A percentile compares a stretch with the other conserved stretches of the same genome.
phyloP scores from a whole-genome alignment of 148 eudicot species.

The Vaccinium darrowii region DNA sequence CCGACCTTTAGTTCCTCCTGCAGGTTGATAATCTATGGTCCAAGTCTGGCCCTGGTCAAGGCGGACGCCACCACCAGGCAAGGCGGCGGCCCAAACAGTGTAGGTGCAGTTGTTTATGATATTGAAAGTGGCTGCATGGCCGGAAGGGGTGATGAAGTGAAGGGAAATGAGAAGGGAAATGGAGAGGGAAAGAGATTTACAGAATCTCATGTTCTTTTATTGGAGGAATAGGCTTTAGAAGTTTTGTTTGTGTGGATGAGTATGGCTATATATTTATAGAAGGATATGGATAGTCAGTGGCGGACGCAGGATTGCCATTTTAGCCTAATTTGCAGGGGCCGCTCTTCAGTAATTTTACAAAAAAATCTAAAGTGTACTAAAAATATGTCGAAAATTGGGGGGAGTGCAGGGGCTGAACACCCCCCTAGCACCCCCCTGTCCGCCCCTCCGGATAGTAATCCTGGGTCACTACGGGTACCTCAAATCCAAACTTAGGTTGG shows the following conservation, averaged over 20 bases:
- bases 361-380: too few relatives aligned
- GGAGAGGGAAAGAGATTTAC: neutral
- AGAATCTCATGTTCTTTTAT: neutral
- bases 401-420: too few relatives aligned
- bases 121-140: neutral
- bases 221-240: neutral
- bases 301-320: too few relatives aligned
- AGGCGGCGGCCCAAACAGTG: neutral
- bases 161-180: conserved; percentile 9
- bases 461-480: neutral
- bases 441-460: neutral
- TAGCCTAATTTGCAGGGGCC: too few relatives aligned
- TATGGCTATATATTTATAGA: neutral
- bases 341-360: too few relatives aligned
- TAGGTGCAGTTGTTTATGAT: neutral
- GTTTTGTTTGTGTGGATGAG: neutral
- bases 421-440: too few relatives aligned
- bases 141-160: conserved; percentile 8
- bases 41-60: neutral
- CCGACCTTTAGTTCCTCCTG: conserved; percentile 25
- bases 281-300: too few relatives aligned
- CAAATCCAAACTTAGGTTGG: neutral
- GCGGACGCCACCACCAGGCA: neutral
- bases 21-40: neutral
- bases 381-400: too few relatives aligned